These are phyloP conservation scores for Drechslerella coelobrocha DNA, from an alignment of 2,329 filamentous ascomycete species.

Conservation along the genomic window DNA sequence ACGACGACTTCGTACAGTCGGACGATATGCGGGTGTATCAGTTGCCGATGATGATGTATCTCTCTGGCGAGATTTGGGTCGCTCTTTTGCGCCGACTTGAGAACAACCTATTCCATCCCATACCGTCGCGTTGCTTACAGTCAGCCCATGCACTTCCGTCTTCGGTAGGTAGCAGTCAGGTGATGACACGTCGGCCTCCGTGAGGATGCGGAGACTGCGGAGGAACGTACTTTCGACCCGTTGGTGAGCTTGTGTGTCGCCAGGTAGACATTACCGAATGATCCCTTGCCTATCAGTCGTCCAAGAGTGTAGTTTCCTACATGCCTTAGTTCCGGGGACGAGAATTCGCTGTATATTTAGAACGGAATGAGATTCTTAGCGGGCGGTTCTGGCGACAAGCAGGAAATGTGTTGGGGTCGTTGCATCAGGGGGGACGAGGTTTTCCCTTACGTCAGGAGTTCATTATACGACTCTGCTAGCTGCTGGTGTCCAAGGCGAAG, in stretches of 20 bases:
- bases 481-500: conserved; percentile 58
- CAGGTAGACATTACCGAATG: conserved; percentile 97
- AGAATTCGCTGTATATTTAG: conserved; percentile 76
- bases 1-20: conserved; percentile 97
- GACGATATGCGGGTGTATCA: conserved; percentile 95
- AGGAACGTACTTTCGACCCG: conserved; percentile 80
- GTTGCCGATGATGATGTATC: conserved; percentile 98
- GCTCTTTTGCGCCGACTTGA: conserved; percentile 96
- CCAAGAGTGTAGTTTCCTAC: conserved; percentile 96
- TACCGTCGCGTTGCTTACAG: conserved; percentile 30
- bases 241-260: conserved; percentile 97
- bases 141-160: neutral
- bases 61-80: conserved; percentile 95
- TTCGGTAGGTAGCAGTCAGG: conserved; percentile 10
- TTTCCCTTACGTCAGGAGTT: conserved; percentile 81
- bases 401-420: conserved; percentile 30
- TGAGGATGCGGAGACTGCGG: neutral
- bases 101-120: conserved; percentile 73
- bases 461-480: conserved; percentile 96
- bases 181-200: neutral
- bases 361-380: conserved; percentile 13
- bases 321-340: conserved; percentile 83
- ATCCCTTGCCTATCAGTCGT: conserved; percentile 92
- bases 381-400: neutral
- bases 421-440: conserved; percentile 27